Conservation (phyloP, 257 asterid species). For the Nicotiana otophora region DNA sequence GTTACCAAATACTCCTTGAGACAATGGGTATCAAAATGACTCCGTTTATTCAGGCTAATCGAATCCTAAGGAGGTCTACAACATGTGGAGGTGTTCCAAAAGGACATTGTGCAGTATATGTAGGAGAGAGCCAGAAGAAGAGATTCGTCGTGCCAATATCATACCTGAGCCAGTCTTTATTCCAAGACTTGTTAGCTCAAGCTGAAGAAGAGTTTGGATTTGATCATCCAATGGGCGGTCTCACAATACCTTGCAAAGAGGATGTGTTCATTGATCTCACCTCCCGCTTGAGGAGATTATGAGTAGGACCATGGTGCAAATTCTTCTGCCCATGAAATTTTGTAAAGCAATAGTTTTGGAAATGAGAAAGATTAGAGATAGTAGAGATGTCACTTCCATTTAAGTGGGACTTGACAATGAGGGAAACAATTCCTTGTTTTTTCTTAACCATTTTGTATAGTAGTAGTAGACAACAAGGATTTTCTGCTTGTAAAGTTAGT, state of each 20-base stretch:
- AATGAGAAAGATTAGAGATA: not conserved
- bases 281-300: not conserved
- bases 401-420: no score
- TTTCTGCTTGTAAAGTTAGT: not conserved
- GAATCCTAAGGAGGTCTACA: not conserved
- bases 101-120: not conserved
- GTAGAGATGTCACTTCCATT: not conserved
- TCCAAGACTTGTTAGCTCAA: not conserved
- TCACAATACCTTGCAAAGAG: not conserved
- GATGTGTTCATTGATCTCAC: not conserved
- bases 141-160: not conserved
- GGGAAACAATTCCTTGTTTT: not conserved
- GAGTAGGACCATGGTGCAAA: not conserved
- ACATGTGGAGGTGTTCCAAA: not conserved
- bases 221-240: not conserved
- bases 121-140: not conserved
- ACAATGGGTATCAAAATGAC: not conserved
- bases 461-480: not conserved
- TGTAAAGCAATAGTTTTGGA: not conserved
- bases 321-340: not conserved
- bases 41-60: not conserved
- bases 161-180: not conserved
- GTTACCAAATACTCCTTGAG: not conserved
- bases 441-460: not conserved
- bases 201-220: not conserved